Conservation (phyloP, 192 early-diverging fungal species). For the Phycomyces blakesleeanus region DNA sequence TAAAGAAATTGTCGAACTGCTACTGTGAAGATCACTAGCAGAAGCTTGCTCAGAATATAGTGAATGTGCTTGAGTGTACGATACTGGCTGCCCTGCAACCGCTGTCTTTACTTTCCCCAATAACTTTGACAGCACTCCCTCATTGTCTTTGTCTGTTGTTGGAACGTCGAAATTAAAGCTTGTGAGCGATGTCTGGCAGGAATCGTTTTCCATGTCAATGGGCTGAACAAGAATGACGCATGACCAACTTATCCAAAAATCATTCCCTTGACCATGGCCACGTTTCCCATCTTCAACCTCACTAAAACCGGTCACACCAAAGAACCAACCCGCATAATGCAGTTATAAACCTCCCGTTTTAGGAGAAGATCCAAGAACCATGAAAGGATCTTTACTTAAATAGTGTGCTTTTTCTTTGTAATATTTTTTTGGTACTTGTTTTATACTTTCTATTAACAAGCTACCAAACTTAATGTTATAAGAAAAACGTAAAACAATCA, state of each 20-base stretch:
- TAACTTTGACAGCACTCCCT: constrained; percentile 53
- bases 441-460: no score
- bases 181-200: constrained; percentile 28
- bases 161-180: constrained; percentile 38
- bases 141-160: constrained; percentile 29
- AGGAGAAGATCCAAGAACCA: neutral
- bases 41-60: neutral
- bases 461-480: no score
- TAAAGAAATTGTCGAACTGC: neutral
- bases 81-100: constrained; percentile 27
- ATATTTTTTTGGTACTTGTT: no score
- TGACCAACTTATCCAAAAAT: neutral
- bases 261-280: neutral
- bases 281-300: neutral
- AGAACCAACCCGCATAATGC: neutral
- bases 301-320: neutral
- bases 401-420: neutral
- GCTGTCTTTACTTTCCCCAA: constrained; percentile 51
- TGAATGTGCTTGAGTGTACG: neutral
- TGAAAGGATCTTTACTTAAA: neutral
- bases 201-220: constrained; percentile 1
- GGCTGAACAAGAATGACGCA: neutral
- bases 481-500: neutral
- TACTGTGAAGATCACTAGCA: neutral
- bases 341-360: neutral